Evolutionary conservation across 306 rosid species (phyloP).

Genomic region (Morella rubra): DNA sequence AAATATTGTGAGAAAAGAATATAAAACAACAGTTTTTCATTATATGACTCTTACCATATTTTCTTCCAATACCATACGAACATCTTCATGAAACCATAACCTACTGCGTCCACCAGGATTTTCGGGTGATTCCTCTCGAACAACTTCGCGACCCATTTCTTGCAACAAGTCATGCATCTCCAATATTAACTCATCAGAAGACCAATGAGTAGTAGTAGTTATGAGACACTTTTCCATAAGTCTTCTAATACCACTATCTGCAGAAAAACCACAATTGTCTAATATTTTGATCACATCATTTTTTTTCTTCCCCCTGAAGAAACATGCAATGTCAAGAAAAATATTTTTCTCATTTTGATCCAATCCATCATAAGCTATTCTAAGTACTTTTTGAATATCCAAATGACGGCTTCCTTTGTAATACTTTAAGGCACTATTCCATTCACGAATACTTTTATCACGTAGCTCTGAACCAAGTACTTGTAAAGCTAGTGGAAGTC

Average conservation of each 20-base stretch:
- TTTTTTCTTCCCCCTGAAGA: constrained; percentile 31
- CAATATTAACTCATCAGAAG: constrained; percentile 17
- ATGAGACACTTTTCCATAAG: constrained; percentile 42
- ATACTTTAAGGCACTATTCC: constrained; percentile 30
- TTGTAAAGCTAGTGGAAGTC: constrained; percentile 44
- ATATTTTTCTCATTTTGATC: constrained; percentile 19
- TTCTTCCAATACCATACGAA: constrained; percentile 32
- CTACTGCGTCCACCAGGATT: constrained; percentile 42
- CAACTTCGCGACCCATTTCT: constrained; percentile 47
- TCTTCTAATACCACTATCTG: constrained; percentile 29
- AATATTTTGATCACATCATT: constrained; percentile 30
- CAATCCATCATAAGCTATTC: constrained; percentile 25
- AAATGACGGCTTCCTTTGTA: constrained; percentile 25
- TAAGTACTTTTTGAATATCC: constrained; percentile 34
- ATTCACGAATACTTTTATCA: constrained; percentile 26
- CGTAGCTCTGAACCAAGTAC: constrained; percentile 35
- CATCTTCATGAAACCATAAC: constrained; percentile 43
- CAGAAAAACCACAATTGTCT: constrained; percentile 27
- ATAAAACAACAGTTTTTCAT: background rate
- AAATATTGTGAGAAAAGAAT: background rate
- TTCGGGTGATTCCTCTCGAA: constrained; percentile 35
- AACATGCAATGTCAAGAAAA: constrained; percentile 43
- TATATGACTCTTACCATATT: constrained; percentile 23
- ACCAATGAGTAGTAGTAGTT: constrained; percentile 2
- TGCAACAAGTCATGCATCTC: constrained; percentile 49